Conservation (phyloP, 129 eudicot species). For the Deinandra increscens region DNA sequence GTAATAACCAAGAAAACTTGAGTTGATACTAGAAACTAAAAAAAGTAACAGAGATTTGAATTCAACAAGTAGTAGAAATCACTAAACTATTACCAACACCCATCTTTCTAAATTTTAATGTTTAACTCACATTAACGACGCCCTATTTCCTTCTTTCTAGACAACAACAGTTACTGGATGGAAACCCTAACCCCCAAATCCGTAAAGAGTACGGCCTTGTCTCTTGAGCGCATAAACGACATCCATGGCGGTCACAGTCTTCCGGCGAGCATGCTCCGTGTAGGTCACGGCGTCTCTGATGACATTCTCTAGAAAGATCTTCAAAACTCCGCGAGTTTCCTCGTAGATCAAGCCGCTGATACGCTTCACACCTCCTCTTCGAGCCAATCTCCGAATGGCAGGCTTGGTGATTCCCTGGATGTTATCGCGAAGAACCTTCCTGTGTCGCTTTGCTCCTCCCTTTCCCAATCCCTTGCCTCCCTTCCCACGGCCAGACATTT, state of each 20-base stretch:
- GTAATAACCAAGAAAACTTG: not conserved
- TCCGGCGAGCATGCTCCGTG: constrained; percentile 26
- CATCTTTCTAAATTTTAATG: too few species aligned
- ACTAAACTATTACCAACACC: too few species aligned
- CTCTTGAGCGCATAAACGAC: constrained; percentile 30
- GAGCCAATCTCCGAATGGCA: constrained; percentile 26
- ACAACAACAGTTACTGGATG: too few species aligned
- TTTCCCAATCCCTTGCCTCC: constrained; percentile 37
- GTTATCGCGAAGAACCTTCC: constrained; percentile 29
- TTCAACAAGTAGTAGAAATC: too few species aligned
- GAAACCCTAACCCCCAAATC: constrained; percentile 30
- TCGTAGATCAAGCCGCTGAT: constrained; percentile 27
- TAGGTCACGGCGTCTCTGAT: constrained; percentile 30
- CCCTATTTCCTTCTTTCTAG: too few species aligned
- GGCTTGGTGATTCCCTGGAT: constrained; percentile 31
- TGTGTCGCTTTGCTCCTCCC: constrained; percentile 35
- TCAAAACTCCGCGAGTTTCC: constrained; percentile 27
- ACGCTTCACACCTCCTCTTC: constrained; percentile 34
- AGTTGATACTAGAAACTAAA: too few species aligned
- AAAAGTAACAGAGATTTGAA: too few species aligned
- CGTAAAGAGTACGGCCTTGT: constrained; percentile 28
- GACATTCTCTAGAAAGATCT: constrained; percentile 28
- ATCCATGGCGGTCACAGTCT: constrained; percentile 33
- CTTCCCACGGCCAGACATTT: constrained; percentile 35
- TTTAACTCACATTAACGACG: too few species aligned